Evolutionary conservation across 352 stramenopile species (phyloP).

Genomic region (Phytophthora sp.): DNA sequence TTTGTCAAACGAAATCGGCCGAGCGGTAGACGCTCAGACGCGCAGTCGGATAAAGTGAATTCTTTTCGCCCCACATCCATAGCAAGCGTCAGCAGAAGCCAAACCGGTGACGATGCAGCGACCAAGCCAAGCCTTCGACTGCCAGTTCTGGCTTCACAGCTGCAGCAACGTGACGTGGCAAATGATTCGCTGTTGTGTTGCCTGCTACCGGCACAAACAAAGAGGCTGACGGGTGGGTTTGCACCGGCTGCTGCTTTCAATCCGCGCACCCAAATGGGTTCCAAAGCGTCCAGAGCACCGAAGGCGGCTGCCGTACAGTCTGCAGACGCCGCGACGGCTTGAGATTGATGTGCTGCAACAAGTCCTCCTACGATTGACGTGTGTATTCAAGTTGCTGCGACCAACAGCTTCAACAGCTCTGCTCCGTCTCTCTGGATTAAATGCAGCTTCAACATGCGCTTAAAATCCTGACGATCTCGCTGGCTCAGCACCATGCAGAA

Average conservation of each 20-base stretch:
- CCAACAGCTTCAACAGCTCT: constrained; percentile 25
- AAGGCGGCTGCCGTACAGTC: neutral
- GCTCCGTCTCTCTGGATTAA: constrained; percentile 38
- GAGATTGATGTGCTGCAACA: constrained; percentile 22
- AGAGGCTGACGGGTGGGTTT: neutral
- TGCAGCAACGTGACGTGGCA: neutral
- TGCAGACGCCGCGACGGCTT: neutral
- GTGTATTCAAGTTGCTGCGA: constrained; percentile 33
- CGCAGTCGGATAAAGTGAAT: constrained; percentile 1
- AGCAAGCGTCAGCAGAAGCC: neutral
- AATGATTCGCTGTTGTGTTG: constrained; percentile 36
- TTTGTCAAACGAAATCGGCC: constrained; percentile 15
- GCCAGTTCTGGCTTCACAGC: constrained; percentile 1
- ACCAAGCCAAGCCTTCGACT: constrained; percentile 1
- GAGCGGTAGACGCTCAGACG: neutral
- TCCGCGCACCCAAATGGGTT: neutral
- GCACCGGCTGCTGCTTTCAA: neutral
- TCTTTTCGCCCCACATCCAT: constrained; percentile 4
- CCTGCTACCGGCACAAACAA: constrained; percentile 33
- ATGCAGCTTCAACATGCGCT: constrained; percentile 24
- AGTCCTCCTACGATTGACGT: constrained; percentile 7
- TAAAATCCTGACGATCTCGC: constrained; percentile 14
- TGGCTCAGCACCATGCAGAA: neutral
- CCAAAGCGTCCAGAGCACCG: neutral
- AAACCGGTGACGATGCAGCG: neutral